phyloP scores from a whole-genome alignment of 2,329 filamentous ascomycete species.

The Trichoderma sp. region DNA sequence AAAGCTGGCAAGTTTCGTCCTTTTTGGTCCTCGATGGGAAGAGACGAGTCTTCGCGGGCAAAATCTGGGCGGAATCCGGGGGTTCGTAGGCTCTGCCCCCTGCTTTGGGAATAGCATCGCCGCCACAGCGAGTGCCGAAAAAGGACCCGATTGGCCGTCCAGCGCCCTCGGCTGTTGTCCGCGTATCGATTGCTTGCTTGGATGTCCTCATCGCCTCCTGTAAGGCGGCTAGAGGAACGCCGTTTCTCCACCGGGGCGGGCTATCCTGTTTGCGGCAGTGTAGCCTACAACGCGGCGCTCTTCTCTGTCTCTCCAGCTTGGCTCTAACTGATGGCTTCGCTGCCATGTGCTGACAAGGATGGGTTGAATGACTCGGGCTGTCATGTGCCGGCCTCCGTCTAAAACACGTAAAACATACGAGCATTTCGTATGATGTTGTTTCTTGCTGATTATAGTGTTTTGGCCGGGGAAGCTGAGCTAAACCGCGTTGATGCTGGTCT shows the following conservation, averaged over 20 bases:
- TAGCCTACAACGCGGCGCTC: constrained; percentile 1
- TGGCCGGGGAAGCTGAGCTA: not conserved
- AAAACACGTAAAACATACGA: not conserved
- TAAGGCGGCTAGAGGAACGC: constrained; percentile 9
- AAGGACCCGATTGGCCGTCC: constrained; percentile 18
- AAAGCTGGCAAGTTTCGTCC: not conserved
- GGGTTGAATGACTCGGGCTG: constrained; percentile 20
- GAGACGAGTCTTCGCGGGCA: not conserved
- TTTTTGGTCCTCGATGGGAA: not conserved
- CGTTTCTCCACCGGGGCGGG: not conserved
- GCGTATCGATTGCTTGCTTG: not conserved
- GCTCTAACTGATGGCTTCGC: not conserved
- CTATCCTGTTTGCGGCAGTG: not conserved
- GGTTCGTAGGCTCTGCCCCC: constrained; percentile 30
- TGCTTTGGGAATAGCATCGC: constrained; percentile 19
- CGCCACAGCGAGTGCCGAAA: constrained; percentile 6
- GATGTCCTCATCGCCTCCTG: not conserved
- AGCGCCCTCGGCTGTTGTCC: constrained; percentile 9
- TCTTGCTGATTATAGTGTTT: not conserved
- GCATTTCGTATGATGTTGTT: not conserved
- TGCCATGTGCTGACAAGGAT: constrained; percentile 6
- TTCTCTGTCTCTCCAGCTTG: not conserved
- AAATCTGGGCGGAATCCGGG: constrained; percentile 8
- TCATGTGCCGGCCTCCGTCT: constrained; percentile 13
- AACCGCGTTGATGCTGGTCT: not conserved